Percentiles rank a stretch among this genome's conserved stretches.
These are phyloP conservation scores for Neocallimastix lanati DNA, from an alignment of 192 early-diverging fungal species.

Conservation along the genomic window DNA sequence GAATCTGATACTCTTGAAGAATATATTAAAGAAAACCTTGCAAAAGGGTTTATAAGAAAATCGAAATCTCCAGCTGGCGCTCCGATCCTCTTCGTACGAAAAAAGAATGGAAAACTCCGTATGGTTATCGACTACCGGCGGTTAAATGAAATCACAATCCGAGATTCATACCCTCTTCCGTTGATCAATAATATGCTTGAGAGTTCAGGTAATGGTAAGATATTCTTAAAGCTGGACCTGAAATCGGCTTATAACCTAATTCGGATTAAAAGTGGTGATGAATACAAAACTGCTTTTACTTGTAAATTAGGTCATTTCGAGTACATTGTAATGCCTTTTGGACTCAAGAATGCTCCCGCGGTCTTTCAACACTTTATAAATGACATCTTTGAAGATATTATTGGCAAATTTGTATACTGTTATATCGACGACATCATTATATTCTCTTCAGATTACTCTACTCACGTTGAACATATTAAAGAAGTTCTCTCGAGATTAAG, in stretches of 20 bases:
- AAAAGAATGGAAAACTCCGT: slow-evolving; percentile 13
- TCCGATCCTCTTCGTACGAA: slow-evolving; percentile 15
- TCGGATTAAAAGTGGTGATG: slow-evolving; percentile 1
- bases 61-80: slow-evolving; percentile 7
- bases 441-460: background rate
- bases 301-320: slow-evolving; percentile 10
- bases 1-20: background rate
- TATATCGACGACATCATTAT: no score
- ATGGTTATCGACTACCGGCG: slow-evolving; percentile 18
- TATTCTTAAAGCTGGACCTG: slow-evolving; percentile 5
- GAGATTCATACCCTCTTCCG: slow-evolving; percentile 17
- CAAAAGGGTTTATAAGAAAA: slow-evolving; percentile 5
- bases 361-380: slow-evolving; percentile 24
- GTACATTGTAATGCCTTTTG: slow-evolving; percentile 15
- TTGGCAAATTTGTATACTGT: background rate
- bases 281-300: slow-evolving; percentile 12
- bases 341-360: slow-evolving; percentile 13
- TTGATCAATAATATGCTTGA: slow-evolving; percentile 13
- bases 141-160: slow-evolving; percentile 14
- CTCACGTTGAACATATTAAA: slow-evolving; percentile 6
- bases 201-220: background rate
- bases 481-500: slow-evolving; percentile 7
- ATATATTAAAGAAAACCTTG: slow-evolving; percentile 9
- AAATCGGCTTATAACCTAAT: background rate
- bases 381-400: slow-evolving; percentile 6